Percentiles rank a stretch among this genome's conserved stretches.
Conservation (phyloP, 139 green algal species). For the Axilococcus clingmanii region DNA sequence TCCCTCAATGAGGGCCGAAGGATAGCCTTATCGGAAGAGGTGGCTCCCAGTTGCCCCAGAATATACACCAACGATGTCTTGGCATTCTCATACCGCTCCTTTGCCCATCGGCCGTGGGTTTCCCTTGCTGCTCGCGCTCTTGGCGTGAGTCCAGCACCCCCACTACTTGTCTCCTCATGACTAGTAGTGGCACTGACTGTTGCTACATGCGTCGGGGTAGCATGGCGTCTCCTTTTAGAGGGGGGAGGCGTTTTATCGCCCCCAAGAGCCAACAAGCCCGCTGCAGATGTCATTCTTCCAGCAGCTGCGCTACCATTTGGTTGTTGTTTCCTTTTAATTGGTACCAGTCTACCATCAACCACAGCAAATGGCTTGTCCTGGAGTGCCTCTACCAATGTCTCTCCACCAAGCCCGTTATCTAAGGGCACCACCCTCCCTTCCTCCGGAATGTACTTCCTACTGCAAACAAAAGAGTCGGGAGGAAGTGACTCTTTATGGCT, state of each 20-base stretch:
- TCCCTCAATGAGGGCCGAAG: constrained; percentile 39
- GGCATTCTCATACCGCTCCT: constrained; percentile 31
- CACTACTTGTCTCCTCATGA: background rate
- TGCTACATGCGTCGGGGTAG: background rate
- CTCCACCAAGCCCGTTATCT: too few relatives aligned
- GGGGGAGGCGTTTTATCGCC: too few relatives aligned
- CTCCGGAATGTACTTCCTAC: constrained; percentile 18
- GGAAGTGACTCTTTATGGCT: background rate
- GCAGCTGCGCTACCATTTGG: too few relatives aligned
- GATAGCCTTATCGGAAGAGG: constrained; percentile 19
- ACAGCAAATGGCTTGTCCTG: too few relatives aligned
- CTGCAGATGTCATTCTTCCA: too few relatives aligned
- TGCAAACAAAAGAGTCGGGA: constrained; percentile 18
- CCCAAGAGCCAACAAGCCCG: too few relatives aligned
- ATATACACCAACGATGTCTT: constrained; percentile 38
- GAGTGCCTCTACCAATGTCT: too few relatives aligned
- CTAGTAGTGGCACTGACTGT: background rate
- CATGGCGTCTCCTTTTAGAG: too few relatives aligned
- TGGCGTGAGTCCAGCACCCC: background rate
- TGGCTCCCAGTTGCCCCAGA: constrained; percentile 20
- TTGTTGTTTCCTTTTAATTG: too few relatives aligned
- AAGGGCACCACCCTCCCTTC: constrained; percentile 18
- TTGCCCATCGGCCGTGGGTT: constrained; percentile 15
- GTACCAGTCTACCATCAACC: too few relatives aligned
- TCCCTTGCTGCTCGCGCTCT: background rate